A percentile compares a stretch with the other conserved stretches of the same genome.
phyloP scores from a whole-genome alignment of 805 yeast genomes.

The Ogataea paraovalis region DNA sequence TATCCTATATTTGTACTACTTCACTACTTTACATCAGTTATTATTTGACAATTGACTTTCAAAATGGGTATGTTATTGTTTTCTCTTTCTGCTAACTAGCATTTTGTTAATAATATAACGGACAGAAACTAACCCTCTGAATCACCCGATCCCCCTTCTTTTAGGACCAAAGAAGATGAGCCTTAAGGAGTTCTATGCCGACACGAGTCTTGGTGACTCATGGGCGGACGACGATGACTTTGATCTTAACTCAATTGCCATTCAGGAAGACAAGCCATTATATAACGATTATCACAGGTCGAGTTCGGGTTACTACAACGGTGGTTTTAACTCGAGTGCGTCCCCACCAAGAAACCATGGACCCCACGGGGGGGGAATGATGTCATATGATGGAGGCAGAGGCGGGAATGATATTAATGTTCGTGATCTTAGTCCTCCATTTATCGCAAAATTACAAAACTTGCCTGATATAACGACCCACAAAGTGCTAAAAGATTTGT shows the following conservation, averaged over 20 bases:
- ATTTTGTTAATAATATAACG: not conserved
- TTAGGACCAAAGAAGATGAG: constrained; percentile 40
- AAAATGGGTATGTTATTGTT: not conserved
- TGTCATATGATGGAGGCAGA: constrained; percentile 4
- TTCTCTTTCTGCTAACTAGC: not conserved
- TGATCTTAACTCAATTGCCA: constrained; percentile 57
- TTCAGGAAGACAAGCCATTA: constrained; percentile 29
- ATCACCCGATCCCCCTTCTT: not conserved
- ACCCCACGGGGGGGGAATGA: not conserved
- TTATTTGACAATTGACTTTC: not conserved
- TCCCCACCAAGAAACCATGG: constrained; percentile 3
- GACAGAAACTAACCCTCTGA: not conserved
- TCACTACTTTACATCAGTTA: not conserved
- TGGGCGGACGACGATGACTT: constrained; percentile 70
- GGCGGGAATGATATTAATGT: constrained; percentile 8
- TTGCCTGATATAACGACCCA: constrained; percentile 54
- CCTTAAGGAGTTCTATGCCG: constrained; percentile 42
- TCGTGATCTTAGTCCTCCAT: constrained; percentile 46
- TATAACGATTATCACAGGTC: constrained; percentile 7
- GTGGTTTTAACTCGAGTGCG: not conserved
- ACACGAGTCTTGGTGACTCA: constrained; percentile 41
- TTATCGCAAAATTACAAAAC: constrained; percentile 57
- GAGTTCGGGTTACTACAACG: constrained; percentile 9
- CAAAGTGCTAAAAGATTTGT: constrained; percentile 52
- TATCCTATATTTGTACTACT: not conserved